Base-by-base conservation (phyloP, 495 filamentous ascomycete genomes). In the Lepidopterella palustris region DNA sequence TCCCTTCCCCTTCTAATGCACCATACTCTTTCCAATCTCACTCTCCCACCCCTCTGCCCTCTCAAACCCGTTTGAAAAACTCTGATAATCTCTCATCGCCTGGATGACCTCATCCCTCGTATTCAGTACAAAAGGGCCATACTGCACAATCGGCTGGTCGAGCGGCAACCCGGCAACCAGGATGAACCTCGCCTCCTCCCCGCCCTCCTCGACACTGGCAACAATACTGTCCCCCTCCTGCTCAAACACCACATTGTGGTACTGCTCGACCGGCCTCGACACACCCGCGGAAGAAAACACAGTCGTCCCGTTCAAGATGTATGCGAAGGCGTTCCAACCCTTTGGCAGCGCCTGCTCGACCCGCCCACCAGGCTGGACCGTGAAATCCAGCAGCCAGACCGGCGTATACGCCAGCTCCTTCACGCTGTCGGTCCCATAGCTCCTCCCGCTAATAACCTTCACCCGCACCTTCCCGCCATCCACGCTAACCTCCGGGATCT, bases 351-450 rank as follows among this genome's bases (percentile, higher is more conserved):
- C 64, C 75, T 97, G 92, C 45, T 73, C 73, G 48, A 97, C 72
- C 52, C 77, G 82, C 15, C 87, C 89, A 42, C 92, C 92, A 0
- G 90, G 89, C 68, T 82, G 70, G 53, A 98, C 82, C n/a, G 82
- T 84, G 47, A 96, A 76, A 72, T 97, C 92, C 48, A 97, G 73
- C 58, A 96, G 75, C 92, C 93, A 97, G 18, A 97, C 89, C 0
- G 92, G 92, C 4, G 92, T 97, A 68, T 97, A 97, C 2, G 92
- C 92, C 31, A 97, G 70, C 57, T 97, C 93, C 59, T 90, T 81
- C 28, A 96, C 84, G 25, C 82, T 86, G 53, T 97, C 92, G 27
- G 92, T 81, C 25, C 91, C 93, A 63, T 91, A 84, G 27, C 80
- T 83, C 65, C 87, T 84, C 6, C 92, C 92, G 0, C 83, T 87